Percentiles rank a stretch among this genome's conserved stretches.
Conservation (phyloP, 2,329 filamentous ascomycete genomes). For the Neodidymelliopsis sp. region DNA sequence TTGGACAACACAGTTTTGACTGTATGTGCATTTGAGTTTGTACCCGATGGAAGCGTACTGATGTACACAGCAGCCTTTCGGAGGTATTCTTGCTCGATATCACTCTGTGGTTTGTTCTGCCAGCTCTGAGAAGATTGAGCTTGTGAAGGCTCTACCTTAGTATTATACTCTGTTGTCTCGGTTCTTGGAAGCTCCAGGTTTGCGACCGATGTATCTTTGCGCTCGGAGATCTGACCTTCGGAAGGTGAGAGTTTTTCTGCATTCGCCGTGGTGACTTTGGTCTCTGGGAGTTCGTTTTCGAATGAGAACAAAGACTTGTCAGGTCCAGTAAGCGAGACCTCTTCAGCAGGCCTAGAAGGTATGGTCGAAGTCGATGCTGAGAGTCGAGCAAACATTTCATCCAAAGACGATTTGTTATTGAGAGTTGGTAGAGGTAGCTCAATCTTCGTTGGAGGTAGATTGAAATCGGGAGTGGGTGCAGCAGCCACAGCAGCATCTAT, state of each 20-base stretch:
- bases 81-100: slow-evolving; percentile 26
- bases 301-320: slow-evolving; percentile 15
- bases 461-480: background rate
- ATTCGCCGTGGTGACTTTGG: background rate
- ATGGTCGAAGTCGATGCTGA: slow-evolving; percentile 1
- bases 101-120: background rate
- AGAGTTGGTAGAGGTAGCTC: background rate
- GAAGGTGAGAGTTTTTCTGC: too few relatives aligned
- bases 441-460: slow-evolving; percentile 3
- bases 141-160: too few relatives aligned
- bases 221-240: too few relatives aligned
- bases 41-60: slow-evolving; percentile 16
- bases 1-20: slow-evolving; percentile 29
- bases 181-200: too few relatives aligned
- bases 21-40: slow-evolving; percentile 4
- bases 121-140: background rate
- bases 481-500: background rate
- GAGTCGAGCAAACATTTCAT: slow-evolving; percentile 31
- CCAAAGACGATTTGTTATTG: slow-evolving; percentile 17
- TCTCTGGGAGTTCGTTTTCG: background rate
- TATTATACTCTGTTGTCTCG: too few relatives aligned
- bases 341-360: background rate
- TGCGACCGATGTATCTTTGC: too few relatives aligned
- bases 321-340: background rate
- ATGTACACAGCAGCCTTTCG: slow-evolving; percentile 28